These are phyloP conservation scores for Cylindrotheca closterium DNA, from an alignment of 108 stramenopile species.

Conservation along the genomic window DNA sequence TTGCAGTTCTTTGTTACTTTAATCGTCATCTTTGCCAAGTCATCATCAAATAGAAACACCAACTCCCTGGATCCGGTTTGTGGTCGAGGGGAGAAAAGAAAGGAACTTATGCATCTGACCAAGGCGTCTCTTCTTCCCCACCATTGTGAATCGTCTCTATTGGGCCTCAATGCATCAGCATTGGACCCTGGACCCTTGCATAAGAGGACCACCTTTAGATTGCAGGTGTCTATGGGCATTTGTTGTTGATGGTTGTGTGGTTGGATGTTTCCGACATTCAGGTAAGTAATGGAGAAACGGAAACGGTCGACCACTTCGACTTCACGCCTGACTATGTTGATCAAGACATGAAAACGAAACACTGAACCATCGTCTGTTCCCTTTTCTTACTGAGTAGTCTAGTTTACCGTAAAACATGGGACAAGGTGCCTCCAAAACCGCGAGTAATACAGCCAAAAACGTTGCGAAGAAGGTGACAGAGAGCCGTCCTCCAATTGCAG, in stretches of 20 bases:
- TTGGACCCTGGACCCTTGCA: slow-evolving; percentile 68
- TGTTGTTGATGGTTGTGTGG: too few relatives aligned
- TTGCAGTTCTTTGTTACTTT: not conserved
- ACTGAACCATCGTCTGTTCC: too few relatives aligned
- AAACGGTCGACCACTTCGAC: too few relatives aligned
- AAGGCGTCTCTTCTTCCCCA: slow-evolving; percentile 75
- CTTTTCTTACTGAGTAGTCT: too few relatives aligned
- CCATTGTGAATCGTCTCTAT: slow-evolving; percentile 72
- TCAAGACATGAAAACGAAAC: too few relatives aligned
- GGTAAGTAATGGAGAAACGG: too few relatives aligned
- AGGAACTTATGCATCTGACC: slow-evolving; percentile 63
- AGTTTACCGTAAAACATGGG: slow-evolving; percentile 32
- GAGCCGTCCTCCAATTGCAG: not conserved
- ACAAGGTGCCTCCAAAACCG: slow-evolving; percentile 26
- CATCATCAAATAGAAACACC: slow-evolving; percentile 67
- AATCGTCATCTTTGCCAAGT: slow-evolving; percentile 39
- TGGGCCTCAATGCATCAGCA: slow-evolving; percentile 50
- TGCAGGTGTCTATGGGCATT: too few relatives aligned
- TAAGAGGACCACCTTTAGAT: slow-evolving; percentile 50
- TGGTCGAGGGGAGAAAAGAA: slow-evolving; percentile 51
- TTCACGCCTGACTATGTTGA: too few relatives aligned
- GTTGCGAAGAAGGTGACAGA: slow-evolving; percentile 13
- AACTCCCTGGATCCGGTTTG: slow-evolving; percentile 31
- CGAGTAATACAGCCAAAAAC: slow-evolving; percentile 17
- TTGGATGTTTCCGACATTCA: too few relatives aligned